A percentile compares a stretch with the other conserved stretches of the same genome.
phyloP scores from a whole-genome alignment of 2,329 filamentous ascomycete genomes.

The Xylariaceae sp. region DNA sequence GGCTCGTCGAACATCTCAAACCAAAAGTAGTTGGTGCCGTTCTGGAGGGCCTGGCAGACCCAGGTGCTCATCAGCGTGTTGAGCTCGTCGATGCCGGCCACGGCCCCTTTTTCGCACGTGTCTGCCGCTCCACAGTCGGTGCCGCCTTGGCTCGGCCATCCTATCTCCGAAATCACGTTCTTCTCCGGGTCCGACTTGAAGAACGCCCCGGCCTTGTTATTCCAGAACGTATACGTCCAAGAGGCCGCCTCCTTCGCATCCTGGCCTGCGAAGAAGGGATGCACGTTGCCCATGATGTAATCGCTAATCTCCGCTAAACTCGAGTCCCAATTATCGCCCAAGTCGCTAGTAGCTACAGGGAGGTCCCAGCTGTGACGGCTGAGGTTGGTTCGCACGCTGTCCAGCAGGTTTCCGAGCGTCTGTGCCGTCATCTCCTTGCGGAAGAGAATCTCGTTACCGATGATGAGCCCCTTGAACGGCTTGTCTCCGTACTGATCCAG shows the following conservation, averaged over 20 bases:
- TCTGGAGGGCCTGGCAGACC: slow-evolving; percentile 73
- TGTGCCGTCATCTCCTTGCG: slow-evolving; percentile 66
- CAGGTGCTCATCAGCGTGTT: slow-evolving; percentile 83
- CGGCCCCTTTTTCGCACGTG: slow-evolving; percentile 59
- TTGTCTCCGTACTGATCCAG: slow-evolving; percentile 61
- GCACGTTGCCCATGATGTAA: slow-evolving; percentile 92
- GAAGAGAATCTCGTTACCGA: slow-evolving; percentile 75
- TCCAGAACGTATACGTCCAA: slow-evolving; percentile 85
- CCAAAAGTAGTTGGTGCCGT: slow-evolving; percentile 94
- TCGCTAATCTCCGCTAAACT: slow-evolving; percentile 67
- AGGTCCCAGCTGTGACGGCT: slow-evolving; percentile 60
- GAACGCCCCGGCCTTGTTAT: slow-evolving; percentile 58
- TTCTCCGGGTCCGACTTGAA: slow-evolving; percentile 57
- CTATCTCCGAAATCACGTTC: slow-evolving; percentile 84
- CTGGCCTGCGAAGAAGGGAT: slow-evolving; percentile 89
- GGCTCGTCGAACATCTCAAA: slow-evolving; percentile 96
- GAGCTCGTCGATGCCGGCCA: slow-evolving; percentile 73
- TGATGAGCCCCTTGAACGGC: slow-evolving; percentile 77
- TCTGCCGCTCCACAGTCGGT: slow-evolving; percentile 62
- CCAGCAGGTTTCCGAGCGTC: slow-evolving; percentile 59
- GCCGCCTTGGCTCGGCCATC: slow-evolving; percentile 82
- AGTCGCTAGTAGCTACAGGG: slow-evolving; percentile 79
- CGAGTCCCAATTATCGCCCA: slow-evolving; percentile 80
- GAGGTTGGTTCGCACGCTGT: slow-evolving; percentile 66
- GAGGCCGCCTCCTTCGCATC: slow-evolving; percentile 59